Conservation (phyloP, 2,329 filamentous ascomycete species). For the Sporothrix globosa region DNA sequence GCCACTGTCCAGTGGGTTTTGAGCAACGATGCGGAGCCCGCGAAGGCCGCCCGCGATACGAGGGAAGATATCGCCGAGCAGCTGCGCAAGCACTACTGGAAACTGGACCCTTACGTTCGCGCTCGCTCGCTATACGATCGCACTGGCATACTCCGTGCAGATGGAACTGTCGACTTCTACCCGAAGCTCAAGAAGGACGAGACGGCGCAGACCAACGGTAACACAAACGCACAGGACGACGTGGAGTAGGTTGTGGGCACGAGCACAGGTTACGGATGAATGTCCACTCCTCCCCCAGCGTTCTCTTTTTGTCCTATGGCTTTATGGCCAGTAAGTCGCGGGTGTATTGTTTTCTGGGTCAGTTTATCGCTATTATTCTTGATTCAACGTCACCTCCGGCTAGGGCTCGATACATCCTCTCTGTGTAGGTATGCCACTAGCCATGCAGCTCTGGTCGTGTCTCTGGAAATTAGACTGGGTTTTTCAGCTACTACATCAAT, state of each 20-base stretch:
- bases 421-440: background rate
- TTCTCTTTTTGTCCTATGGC: background rate
- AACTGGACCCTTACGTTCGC: conserved; percentile 81
- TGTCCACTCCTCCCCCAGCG: background rate
- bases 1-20: conserved; percentile 76
- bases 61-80: conserved; percentile 64
- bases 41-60: conserved; percentile 56
- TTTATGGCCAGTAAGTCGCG: background rate
- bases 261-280: background rate
- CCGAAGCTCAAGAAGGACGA: conserved; percentile 38
- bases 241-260: conserved; percentile 44
- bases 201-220: conserved; percentile 36
- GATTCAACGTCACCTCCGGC: too few relatives aligned
- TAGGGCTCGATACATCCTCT: too few relatives aligned
- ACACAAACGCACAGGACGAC: conserved; percentile 44
- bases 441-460: background rate
- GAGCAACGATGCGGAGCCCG: conserved; percentile 51
- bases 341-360: background rate
- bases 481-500: too few relatives aligned
- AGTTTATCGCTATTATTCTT: background rate
- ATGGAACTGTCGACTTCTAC: conserved; percentile 74
- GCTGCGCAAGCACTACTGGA: conserved; percentile 81
- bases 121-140: conserved; percentile 86
- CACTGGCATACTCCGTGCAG: conserved; percentile 68
- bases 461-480: too few relatives aligned